These are phyloP conservation scores for Aspergillus sp. DNA, from an alignment of 2,329 filamentous ascomycete species.

Conservation along the genomic window DNA sequence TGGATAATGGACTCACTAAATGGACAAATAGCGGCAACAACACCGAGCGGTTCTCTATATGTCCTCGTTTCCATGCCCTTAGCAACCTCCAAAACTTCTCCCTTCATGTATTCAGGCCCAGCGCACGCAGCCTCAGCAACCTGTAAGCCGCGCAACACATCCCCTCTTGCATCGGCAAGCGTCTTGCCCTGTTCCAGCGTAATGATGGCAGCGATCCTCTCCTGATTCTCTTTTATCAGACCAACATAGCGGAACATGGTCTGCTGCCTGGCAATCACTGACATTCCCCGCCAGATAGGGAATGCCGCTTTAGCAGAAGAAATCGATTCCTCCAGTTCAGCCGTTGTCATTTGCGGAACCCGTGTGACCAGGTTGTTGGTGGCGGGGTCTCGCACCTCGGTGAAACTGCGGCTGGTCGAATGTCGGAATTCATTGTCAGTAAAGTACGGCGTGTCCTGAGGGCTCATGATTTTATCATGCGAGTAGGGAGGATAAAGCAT, in stretches of 20 bases:
- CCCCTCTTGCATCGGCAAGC: slow-evolving; percentile 64
- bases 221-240: slow-evolving; percentile 65
- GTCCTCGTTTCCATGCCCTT: slow-evolving; percentile 70
- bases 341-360: slow-evolving; percentile 64
- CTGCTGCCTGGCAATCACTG: slow-evolving; percentile 60
- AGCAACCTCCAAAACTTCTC: slow-evolving; percentile 65
- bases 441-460: slow-evolving; percentile 62
- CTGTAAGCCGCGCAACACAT: slow-evolving; percentile 65
- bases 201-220: slow-evolving; percentile 64
- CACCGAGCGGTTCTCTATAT: slow-evolving; percentile 64
- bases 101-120: slow-evolving; percentile 65
- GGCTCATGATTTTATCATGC: slow-evolving; percentile 41
- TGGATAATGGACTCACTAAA: slow-evolving; percentile 53
- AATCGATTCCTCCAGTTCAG: slow-evolving; percentile 61
- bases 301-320: slow-evolving; percentile 64
- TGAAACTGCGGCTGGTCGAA: slow-evolving; percentile 61
- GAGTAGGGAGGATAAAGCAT: too few species aligned
- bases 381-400: slow-evolving; percentile 64
- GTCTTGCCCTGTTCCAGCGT: slow-evolving; percentile 69
- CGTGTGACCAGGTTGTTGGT: slow-evolving; percentile 67
- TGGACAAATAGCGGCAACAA: slow-evolving; percentile 65
- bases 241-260: slow-evolving; percentile 67
- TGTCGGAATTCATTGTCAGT: slow-evolving; percentile 63
- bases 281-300: slow-evolving; percentile 61
- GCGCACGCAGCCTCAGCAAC: slow-evolving; percentile 67